Conservation (phyloP, 2,329 filamentous ascomycete genomes). For the Chaetomium strumarium region DNA sequence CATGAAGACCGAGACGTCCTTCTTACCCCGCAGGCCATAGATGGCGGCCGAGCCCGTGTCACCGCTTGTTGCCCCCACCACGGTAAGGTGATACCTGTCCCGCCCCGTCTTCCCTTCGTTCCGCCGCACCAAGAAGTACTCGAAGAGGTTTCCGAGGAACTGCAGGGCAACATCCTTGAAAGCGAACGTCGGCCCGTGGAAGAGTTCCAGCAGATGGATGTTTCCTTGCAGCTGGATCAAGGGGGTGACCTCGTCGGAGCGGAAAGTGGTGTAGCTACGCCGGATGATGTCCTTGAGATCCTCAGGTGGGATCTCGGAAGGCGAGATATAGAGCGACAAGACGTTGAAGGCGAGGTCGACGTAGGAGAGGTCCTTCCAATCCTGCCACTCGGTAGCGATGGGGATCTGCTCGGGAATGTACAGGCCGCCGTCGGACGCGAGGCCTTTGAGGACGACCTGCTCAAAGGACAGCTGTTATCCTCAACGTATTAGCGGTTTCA, state of each 20-base stretch:
- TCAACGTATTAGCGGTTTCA: constrained; percentile 8
- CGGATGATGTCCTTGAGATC: constrained; percentile 81
- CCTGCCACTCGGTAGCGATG: constrained; percentile 38
- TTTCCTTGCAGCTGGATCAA: constrained; percentile 71
- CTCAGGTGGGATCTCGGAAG: constrained; percentile 69
- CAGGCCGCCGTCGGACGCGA: constrained; percentile 79
- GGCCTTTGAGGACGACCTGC: constrained; percentile 81
- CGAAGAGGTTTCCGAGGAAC: constrained; percentile 92
- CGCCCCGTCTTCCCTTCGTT: constrained; percentile 62
- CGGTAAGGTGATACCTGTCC: constrained; percentile 73
- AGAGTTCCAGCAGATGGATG: constrained; percentile 84
- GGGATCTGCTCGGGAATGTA: constrained; percentile 85
- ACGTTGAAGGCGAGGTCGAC: constrained; percentile 77
- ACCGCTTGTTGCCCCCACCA: constrained; percentile 84
- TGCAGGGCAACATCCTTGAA: constrained; percentile 96
- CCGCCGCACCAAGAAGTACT: constrained; percentile 73
- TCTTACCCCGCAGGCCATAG: constrained; percentile 89
- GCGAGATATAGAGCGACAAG: constrained; percentile 81
- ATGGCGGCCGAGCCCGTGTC: constrained; percentile 87
- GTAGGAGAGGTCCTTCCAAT: constrained; percentile 75
- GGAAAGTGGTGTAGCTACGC: constrained; percentile 85
- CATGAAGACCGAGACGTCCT: constrained; percentile 95
- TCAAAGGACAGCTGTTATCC: constrained; percentile 72
- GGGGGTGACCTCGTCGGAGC: constrained; percentile 70
- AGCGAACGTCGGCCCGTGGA: constrained; percentile 91